Base-by-base conservation (phyloP, 129 eudicot genomes). In the Helianthus tuberosus region DNA sequence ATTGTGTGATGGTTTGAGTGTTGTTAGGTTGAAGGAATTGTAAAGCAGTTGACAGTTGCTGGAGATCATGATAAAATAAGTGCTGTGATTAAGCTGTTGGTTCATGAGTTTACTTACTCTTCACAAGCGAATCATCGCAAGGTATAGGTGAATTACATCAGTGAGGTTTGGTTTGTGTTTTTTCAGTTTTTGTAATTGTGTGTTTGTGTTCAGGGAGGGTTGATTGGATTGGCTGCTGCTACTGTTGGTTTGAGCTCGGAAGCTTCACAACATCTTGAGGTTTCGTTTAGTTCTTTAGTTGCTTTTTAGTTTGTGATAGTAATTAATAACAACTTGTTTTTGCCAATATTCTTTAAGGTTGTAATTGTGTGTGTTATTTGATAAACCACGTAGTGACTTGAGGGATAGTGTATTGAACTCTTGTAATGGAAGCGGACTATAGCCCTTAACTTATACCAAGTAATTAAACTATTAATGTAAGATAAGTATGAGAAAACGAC, bases 201-300 rank as follows among this genome's bases (percentile, higher is more conserved):
- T 61, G 78, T 59, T 54, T 75, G 20, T 41, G 74, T 25, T 47
- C 68, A 94, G 98, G 98, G 98, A 74, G 98, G 98, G 32, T 82
- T 90, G 86, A 90, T 94, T 76, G 98, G 97, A 77, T 73, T 94
- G 88, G 98, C 98, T 47, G 98, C 98, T 5, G 96, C 85, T 17
- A 93, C 98, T n/a, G 96, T 93, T 76, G 98, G 96, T 41, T 86
- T 93, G 84, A 80, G 91, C 57, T 55, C 84, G 1, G 98, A 93
- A 72, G 97, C 97, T 64, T 80, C 96, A 3, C 96, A 88, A 69
- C 98, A 90, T 90, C 97, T 93, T n/a, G 98, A 93, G 87, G 98
- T 93, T 78, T 44, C 46, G 2, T 17, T 65, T 65, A 48, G 14
- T 29, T 44, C 60, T 10, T 71, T 35, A 7, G 13, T 27, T 68